Percentiles rank a stretch among this genome's conserved stretches.
Evolutionary conservation across 1,284 basidiomycete species (phyloP).

Genomic region (Ganoderma resinaceum): DNA sequence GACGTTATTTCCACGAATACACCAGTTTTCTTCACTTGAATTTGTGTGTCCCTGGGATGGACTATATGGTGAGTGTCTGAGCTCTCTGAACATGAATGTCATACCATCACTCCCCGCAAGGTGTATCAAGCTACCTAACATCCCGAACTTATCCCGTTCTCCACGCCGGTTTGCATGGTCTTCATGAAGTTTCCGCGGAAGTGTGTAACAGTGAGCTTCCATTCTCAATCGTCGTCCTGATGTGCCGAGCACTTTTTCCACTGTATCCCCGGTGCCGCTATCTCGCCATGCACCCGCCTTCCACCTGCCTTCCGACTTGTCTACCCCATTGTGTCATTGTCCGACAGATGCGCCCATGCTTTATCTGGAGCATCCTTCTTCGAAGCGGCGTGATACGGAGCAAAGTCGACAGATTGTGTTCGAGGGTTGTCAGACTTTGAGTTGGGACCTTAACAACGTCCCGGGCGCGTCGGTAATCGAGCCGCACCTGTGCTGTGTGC

Average conservation of each 20-base stretch:
- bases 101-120: constrained; percentile 4
- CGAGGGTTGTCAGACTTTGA: constrained; percentile 17
- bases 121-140: not conserved
- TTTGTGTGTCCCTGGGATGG: not conserved
- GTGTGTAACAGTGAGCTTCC: constrained; percentile 17
- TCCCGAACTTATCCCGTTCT: constrained; percentile 22
- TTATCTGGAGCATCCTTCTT: not conserved
- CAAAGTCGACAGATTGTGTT: constrained; percentile 18
- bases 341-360: not conserved
- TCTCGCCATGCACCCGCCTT: not conserved
- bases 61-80: not conserved
- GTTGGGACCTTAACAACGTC: not conserved
- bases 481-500: constrained; percentile 22
- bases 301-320: not conserved
- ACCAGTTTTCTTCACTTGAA: not conserved
- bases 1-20: constrained; percentile 14
- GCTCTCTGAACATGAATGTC: constrained; percentile 1
- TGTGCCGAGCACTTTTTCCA: constrained; percentile 25
- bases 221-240: constrained; percentile 5
- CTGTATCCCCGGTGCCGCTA: constrained; percentile 22
- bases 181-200: constrained; percentile 18
- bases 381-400: not conserved
- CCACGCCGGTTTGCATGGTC: not conserved
- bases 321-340: not conserved
- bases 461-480: constrained; percentile 18